Evolutionary conservation across 2,329 filamentous ascomycete species (phyloP).

Genomic region (Microsporum canis): DNA sequence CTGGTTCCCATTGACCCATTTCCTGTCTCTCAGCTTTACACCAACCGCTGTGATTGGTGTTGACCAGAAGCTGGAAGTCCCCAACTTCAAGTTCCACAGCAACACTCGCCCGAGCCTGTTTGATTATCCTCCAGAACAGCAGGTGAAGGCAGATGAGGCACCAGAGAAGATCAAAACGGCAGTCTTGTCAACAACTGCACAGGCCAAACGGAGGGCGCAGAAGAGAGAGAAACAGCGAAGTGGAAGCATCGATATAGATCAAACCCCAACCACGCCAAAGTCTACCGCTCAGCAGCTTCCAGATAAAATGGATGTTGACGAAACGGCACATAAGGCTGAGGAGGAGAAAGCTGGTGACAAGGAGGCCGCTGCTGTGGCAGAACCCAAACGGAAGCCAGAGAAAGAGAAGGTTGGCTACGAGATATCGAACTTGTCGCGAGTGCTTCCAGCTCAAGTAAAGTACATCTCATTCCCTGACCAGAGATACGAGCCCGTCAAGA

Average conservation of each 20-base stretch:
- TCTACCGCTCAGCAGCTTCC: slow-evolving; percentile 41
- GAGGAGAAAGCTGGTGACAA: slow-evolving; percentile 52
- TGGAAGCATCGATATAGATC: slow-evolving; percentile 93
- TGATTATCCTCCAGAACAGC: slow-evolving; percentile 93
- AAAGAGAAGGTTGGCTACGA: slow-evolving; percentile 97
- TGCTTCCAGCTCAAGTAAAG: slow-evolving; percentile 84
- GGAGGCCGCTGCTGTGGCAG: slow-evolving; percentile 43
- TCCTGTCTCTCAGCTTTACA: slow-evolving; percentile 90
- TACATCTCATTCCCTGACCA: slow-evolving; percentile 87
- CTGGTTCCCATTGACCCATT: slow-evolving; percentile 98
- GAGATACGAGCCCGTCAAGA: slow-evolving; percentile 85
- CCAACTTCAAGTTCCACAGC: slow-evolving; percentile 90
- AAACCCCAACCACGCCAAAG: slow-evolving; percentile 63
- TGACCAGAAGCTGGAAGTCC: slow-evolving; percentile 85
- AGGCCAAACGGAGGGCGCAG: slow-evolving; percentile 87
- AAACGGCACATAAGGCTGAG: slow-evolving; percentile 49
- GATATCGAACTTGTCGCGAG: slow-evolving; percentile 91
- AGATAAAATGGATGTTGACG: slow-evolving; percentile 75
- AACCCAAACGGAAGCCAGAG: slow-evolving; percentile 77
- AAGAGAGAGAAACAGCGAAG: slow-evolving; percentile 83
- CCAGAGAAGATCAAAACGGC: slow-evolving; percentile 91
- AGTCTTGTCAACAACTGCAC: slow-evolving; percentile 88
- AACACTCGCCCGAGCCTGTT: slow-evolving; percentile 91
- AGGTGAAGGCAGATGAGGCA: slow-evolving; percentile 87
- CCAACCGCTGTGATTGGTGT: slow-evolving; percentile 92